Evolutionary conservation across 257 asterid genomes (phyloP).

Genomic region (Przewalskia tangutica): DNA sequence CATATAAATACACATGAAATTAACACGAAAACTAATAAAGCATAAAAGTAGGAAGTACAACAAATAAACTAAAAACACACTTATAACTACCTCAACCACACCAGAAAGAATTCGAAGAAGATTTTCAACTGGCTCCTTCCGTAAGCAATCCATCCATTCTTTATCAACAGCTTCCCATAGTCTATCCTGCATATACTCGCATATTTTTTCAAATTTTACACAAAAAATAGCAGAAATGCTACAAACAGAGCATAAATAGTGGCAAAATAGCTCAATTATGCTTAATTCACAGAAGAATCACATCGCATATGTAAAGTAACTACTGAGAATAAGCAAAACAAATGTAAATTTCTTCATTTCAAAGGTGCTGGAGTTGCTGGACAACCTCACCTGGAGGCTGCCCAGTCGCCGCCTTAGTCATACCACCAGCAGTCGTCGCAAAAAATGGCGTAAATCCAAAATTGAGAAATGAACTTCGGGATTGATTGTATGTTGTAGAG

Average conservation of each 20-base stretch:
- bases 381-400: too few relatives aligned
- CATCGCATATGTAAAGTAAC: neutral
- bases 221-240: neutral
- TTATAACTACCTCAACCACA: conserved; percentile 19
- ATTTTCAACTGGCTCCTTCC: conserved; percentile 46
- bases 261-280: neutral
- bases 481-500: too few relatives aligned
- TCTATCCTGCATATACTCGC: conserved; percentile 39
- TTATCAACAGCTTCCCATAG: conserved; percentile 76
- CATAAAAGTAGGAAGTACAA: neutral
- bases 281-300: neutral
- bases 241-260: neutral
- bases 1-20: neutral
- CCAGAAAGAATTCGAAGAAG: conserved; percentile 63
- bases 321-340: too few relatives aligned
- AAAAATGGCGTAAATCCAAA: too few relatives aligned
- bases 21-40: neutral
- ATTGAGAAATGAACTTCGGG: too few relatives aligned
- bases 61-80: too few relatives aligned
- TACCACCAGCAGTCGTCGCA: too few relatives aligned
- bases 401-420: too few relatives aligned
- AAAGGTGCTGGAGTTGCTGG: too few relatives aligned
- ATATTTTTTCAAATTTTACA: neutral
- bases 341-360: too few relatives aligned
- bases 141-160: conserved; percentile 79